These are phyloP conservation scores for Haplosporangium sp. DNA, from an alignment of 371 early-diverging fungal species.

Conservation along the genomic window DNA sequence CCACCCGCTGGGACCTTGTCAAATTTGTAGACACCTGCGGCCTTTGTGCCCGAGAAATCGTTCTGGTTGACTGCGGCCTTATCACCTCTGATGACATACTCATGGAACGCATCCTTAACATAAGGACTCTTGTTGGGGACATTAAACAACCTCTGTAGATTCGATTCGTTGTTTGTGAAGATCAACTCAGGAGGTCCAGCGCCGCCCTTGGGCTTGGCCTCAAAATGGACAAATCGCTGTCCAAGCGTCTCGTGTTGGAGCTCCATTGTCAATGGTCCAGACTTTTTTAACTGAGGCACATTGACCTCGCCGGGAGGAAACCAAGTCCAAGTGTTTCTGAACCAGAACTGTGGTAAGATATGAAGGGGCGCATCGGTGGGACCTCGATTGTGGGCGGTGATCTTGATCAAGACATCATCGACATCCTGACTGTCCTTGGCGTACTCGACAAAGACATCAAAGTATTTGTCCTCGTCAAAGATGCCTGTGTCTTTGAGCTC, in stretches of 20 bases:
- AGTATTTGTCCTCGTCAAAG: slow-evolving; percentile 48
- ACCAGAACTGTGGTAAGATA: slow-evolving; percentile 48
- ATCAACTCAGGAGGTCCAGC: slow-evolving; percentile 35
- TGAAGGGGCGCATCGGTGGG: slow-evolving; percentile 33
- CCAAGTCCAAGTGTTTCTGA: slow-evolving; percentile 52
- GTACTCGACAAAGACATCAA: slow-evolving; percentile 53
- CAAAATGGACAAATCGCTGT: slow-evolving; percentile 35
- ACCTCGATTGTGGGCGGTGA: slow-evolving; percentile 49
- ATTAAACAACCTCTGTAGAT: slow-evolving; percentile 47
- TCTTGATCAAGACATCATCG: slow-evolving; percentile 48
- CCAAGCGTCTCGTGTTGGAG: slow-evolving; percentile 32
- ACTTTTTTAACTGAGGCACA: slow-evolving; percentile 30
- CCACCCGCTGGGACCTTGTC: slow-evolving; percentile 57
- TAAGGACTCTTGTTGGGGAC: slow-evolving; percentile 41
- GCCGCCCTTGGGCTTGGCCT: slow-evolving; percentile 4
- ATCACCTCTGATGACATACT: slow-evolving; percentile 50
- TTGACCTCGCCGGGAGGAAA: slow-evolving; percentile 33
- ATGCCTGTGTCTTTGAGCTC: slow-evolving; percentile 47
- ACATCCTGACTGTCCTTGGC: slow-evolving; percentile 44
- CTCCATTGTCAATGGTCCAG: slow-evolving; percentile 21
- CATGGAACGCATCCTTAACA: slow-evolving; percentile 59
- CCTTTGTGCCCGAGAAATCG: slow-evolving; percentile 56
- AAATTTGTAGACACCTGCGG: slow-evolving; percentile 57
- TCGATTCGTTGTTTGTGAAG: slow-evolving; percentile 61
- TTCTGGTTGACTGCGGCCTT: slow-evolving; percentile 39